phyloP scores from a whole-genome alignment of 176 grass and related monocot species.

The Triticum aestivum region DNA sequence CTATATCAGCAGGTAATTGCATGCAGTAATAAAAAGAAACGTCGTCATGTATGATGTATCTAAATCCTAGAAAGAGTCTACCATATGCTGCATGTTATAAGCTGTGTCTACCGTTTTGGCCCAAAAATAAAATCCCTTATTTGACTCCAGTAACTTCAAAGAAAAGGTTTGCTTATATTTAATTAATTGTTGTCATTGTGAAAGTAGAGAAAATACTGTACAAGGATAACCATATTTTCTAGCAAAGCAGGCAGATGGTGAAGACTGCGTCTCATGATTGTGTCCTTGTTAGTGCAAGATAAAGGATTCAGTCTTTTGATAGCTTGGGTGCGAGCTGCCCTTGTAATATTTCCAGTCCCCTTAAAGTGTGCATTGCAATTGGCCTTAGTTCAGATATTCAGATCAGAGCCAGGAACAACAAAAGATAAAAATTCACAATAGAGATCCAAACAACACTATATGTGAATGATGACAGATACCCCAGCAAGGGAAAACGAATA shows the following conservation, averaged over 20 bases:
- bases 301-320: conserved; percentile 3
- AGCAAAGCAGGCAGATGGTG: not conserved
- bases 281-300: conserved; percentile 19
- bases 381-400: not conserved
- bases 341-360: not conserved
- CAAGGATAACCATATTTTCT: not conserved
- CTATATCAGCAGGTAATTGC: not conserved
- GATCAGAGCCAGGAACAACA: not conserved
- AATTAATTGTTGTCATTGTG: not conserved
- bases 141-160: conserved; percentile 20
- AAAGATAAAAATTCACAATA: not conserved
- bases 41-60: not conserved
- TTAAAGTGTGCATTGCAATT: not conserved
- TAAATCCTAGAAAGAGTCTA: not conserved
- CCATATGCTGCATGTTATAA: not conserved
- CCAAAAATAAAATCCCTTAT: conserved; percentile 5
- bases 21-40: not conserved
- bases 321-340: not conserved
- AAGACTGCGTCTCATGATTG: conserved; percentile 26
- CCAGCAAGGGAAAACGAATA: not conserved
- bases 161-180: not conserved
- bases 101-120: not conserved
- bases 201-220: not conserved
- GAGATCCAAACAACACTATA: not conserved
- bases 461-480: not conserved